A percentile compares a stretch with the other conserved stretches of the same genome.
These are phyloP conservation scores for Saccharomycopsis amapae DNA, from an alignment of 805 yeast genomes.

Conservation along the genomic window DNA sequence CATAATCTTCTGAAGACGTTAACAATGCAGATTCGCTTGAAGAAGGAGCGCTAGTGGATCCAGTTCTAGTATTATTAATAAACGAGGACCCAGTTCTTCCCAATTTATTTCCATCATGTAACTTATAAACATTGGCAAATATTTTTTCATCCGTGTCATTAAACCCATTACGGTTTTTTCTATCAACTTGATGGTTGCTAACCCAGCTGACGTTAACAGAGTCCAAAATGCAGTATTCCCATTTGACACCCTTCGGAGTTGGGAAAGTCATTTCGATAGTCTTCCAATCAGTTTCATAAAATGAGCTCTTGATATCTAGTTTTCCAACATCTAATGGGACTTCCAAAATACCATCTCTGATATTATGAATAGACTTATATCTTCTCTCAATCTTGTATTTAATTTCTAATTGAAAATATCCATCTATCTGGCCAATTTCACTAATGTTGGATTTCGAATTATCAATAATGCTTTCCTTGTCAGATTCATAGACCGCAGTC, in stretches of 20 bases:
- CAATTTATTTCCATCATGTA: slow-evolving; percentile 1
- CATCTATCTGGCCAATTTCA: slow-evolving; percentile 9
- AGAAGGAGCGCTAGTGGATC: background rate
- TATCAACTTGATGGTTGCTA: slow-evolving; percentile 2
- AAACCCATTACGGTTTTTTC: background rate
- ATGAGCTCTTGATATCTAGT: background rate
- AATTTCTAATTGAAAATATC: slow-evolving; percentile 29
- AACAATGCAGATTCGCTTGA: slow-evolving; percentile 2
- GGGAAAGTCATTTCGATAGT: slow-evolving; percentile 19
- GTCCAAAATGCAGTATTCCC: slow-evolving; percentile 25
- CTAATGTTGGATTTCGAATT: background rate
- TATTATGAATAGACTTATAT: slow-evolving; percentile 26
- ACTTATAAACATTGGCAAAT: slow-evolving; percentile 15
- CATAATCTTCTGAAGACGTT: slow-evolving; percentile 1
- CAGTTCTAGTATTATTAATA: background rate
- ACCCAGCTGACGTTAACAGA: slow-evolving; percentile 24
- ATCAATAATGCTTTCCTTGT: slow-evolving; percentile 1
- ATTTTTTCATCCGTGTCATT: slow-evolving; percentile 8
- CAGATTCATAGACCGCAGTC: background rate
- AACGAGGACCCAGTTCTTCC: background rate
- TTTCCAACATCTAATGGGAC: slow-evolving; percentile 28
- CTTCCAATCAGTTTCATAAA: slow-evolving; percentile 22
- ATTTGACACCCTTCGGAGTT: slow-evolving; percentile 23
- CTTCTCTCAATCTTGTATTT: slow-evolving; percentile 32
- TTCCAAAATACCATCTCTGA: slow-evolving; percentile 28